Base-by-base conservation (phyloP, 768 basidiomycete species). In the Phanerodontia chrysosporium region DNA sequence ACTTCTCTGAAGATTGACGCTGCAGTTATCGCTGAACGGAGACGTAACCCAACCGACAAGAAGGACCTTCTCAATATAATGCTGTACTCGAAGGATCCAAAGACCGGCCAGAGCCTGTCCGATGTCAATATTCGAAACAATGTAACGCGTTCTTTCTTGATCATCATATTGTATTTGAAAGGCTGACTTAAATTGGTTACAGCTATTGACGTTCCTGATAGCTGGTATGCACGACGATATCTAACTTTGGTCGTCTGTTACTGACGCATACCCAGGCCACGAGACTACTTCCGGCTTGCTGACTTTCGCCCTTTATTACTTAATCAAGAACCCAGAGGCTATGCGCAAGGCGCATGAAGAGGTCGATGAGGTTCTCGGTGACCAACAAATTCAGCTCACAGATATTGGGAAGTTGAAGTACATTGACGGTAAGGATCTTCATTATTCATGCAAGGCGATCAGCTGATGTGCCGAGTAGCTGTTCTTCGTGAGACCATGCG, bases 191-290 rank as follows among this genome's bases (percentile, higher is more conserved):
- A 36, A 22, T 55, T 25, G 3, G n/a, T 14, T 21, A 7, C 52
- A 78, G 76, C 70, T 81, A 3, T 65, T 78, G 18, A 82, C 80
- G 1, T 82, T 82, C 73, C 67, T 82, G 16, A 77, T 81, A 42
- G 80, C 80, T 6, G 80, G 76, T 75, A 59, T 32, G 66, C 25
- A 51, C 29, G 30, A 9, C 10, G 24, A 18, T 16, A 18, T 21
- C 28, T 28, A 1, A 4, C 28, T n/a, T 51, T 30, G 49, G 16
- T 32, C 18, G 18, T 29, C 14, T 6, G 18, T 32, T 14, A 51
- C 29, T n/a, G n/a, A 10, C 4, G 13, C 8, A n/a, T 29, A 1
- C 8, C 10, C 24, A 71, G 70, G 76, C 6, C 76, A 77, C 56
- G 76, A 76, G 57, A 76, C 74, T 3, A 72, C 70, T 7, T 69